Percentiles rank a stretch among this genome's conserved stretches.
phyloP scores from a whole-genome alignment of 768 basidiomycete species.

The Imleria badia region DNA sequence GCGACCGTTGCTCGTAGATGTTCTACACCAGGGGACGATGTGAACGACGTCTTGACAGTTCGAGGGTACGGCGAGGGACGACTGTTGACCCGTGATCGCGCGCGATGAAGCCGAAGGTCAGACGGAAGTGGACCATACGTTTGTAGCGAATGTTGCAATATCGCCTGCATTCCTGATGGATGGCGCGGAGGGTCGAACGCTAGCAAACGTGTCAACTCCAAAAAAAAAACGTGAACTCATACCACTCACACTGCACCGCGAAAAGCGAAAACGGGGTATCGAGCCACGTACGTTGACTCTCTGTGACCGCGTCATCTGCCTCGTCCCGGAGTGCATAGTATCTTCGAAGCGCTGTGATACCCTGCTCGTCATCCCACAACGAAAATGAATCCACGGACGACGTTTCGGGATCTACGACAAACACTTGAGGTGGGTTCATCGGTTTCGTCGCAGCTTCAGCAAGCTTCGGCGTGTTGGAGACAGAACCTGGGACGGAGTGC shows the following conservation, averaged over 20 bases:
- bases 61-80: conserved; percentile 75
- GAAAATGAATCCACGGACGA: conserved; percentile 45
- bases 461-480: conserved; percentile 31
- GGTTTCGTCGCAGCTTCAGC: conserved; percentile 19
- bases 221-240: not conserved
- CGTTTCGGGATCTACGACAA: conserved; percentile 57
- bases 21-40: conserved; percentile 38
- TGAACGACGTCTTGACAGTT: conserved; percentile 43
- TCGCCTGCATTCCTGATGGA: conserved; percentile 65
- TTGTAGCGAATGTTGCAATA: conserved; percentile 71
- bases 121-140: conserved; percentile 73
- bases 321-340: conserved; percentile 72
- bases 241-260: conserved; percentile 64
- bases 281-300: conserved; percentile 63
- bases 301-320: conserved; percentile 60
- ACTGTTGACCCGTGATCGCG: conserved; percentile 67
- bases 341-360: conserved; percentile 59
- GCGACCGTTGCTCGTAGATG: conserved; percentile 29
- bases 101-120: conserved; percentile 60
- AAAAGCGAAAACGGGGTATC: conserved; percentile 77
- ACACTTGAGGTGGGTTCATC: conserved; percentile 41
- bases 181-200: conserved; percentile 72
- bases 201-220: conserved; percentile 26
- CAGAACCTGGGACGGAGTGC: conserved; percentile 10
- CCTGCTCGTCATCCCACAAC: conserved; percentile 68